Evolutionary conservation across 164 flowering plant species (phyloP), one percentile per base, ranked within the genome.

Genomic region (Litsea cubeba): DNA sequence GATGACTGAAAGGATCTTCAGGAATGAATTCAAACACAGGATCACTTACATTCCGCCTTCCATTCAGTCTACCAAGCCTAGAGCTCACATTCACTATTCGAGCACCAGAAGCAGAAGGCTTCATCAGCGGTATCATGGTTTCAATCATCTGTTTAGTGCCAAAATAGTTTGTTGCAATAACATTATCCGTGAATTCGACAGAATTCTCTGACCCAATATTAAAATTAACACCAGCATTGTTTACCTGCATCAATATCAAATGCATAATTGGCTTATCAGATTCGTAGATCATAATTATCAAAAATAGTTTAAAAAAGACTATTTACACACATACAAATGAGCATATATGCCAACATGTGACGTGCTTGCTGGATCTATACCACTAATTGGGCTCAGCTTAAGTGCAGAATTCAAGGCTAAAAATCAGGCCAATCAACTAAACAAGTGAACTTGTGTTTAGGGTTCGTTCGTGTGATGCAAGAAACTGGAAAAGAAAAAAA

Each of bases 141-240:
- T 87, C 75, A 25, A 81, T 86, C 85, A 88, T 79, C 72, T 79
- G 82, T 79, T 84, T 89, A 32, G 90, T 88, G 65, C 92, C 97
- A 80, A 74, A 88, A 77, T 93, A 95, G 77, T 93, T 95, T 64
- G 95, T 92, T 7, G 62, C 79, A 50, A 95, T 74, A 32, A 92
- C 97, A 28, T 74, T 80, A 66, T 84, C 83, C 23, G 99, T 93
- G 82, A 50, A 71, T 69, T 90, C 95, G 72, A 92, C 89, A 70
- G 95, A 89, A 80, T 95, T 95, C 12, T 91, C 95, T n/a, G 88
- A 79, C 57, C 95, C 97, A 68, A 82, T 63, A 79, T 93, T 95
- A 85, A 81, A 90, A 75, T 91, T 95, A 25, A 92, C 86, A 76
- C 95, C 99, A 11, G 97, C 98, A 87, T 95, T 95, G 76, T 95